These are phyloP conservation scores for Tuber aestivum DNA, from an alignment of 495 filamentous ascomycete genomes.

Conservation along the genomic window DNA sequence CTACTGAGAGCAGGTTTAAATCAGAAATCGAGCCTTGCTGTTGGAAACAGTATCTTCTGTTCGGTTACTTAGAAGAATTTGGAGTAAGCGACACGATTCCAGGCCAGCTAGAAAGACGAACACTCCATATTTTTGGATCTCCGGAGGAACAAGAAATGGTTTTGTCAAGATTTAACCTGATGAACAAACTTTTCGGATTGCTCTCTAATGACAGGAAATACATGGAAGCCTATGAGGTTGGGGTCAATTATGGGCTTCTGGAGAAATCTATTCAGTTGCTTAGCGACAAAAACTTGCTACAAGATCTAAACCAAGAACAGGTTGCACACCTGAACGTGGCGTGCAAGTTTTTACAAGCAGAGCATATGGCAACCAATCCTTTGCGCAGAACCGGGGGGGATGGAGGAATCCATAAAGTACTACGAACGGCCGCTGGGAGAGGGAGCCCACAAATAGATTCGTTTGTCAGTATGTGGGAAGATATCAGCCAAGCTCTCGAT, in stretches of 20 bases:
- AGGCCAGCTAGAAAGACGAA: neutral
- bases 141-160: slow-evolving; percentile 6
- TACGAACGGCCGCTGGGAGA: neutral
- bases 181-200: slow-evolving; percentile 21
- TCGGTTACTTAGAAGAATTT: slow-evolving; percentile 9
- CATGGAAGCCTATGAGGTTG: slow-evolving; percentile 20
- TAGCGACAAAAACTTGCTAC: neutral
- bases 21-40: slow-evolving; percentile 14
- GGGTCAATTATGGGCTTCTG: slow-evolving; percentile 11
- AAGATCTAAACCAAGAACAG: neutral
- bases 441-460: neutral
- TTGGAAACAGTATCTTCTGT: slow-evolving; percentile 15
- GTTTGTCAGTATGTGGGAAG: neutral
- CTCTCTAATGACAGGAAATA: neutral
- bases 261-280: slow-evolving; percentile 11
- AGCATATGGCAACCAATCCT: neutral
- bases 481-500: neutral
- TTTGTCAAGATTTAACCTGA: slow-evolving; percentile 16
- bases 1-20: slow-evolving; percentile 7
- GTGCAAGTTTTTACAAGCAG: slow-evolving; percentile 16
- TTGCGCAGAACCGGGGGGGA: neutral
- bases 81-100: neutral
- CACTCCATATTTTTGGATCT: neutral
- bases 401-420: neutral
- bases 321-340: neutral